Base-by-base conservation (phyloP, 2,329 filamentous ascomycete genomes). In the Arthrinium phaeospermum region DNA sequence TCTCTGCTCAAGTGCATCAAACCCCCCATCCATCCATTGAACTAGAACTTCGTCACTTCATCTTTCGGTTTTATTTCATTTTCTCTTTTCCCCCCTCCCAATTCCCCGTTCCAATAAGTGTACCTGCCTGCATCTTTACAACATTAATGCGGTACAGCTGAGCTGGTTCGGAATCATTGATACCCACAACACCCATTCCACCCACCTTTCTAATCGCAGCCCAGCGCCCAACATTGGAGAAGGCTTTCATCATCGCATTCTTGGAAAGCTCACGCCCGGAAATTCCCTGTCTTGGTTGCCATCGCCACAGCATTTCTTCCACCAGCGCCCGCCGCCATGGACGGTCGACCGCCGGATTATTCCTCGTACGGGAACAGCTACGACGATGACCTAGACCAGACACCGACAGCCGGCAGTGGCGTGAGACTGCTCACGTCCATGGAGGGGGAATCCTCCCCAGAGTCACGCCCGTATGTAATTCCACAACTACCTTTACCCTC, bases 351-450 rank as follows among this genome's bases (percentile, higher is more conserved):
- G 68, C 68, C 68, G 27, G 68, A 70, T 19, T 70, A 70, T 19
- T 70, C 68, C 3, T 70, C 68, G 1, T 71, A 71, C 53, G 27
- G 30, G 14, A 34, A 37, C 27, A 81, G 81, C 70, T 91, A 92
- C 78, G 86, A 89, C 77, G 87, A 89, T 70, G 87, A 90, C 37
- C 81, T 85, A 76, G 82, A 87, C 75, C 82, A 85, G 74, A 86
- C 84, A 41, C 84, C 85, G 24, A 83, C 83, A 71, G 77, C 80
- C 49, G 78, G 77, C 72, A 87, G 86, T 89, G 46, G 88, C 86
- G 86, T 92, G 71, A 86, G 90, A 77, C 83, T 92, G 77, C 83
- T 92, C 82, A 91, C 90, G 70, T 91, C 89, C 8, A 85, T 90
- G 80, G 90, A 91, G 78, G 89, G 91, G 78, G 89, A 91, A 67